Conservation (phyloP, 2,329 filamentous ascomycete genomes). For the Arthrobotrys megalospora region DNA sequence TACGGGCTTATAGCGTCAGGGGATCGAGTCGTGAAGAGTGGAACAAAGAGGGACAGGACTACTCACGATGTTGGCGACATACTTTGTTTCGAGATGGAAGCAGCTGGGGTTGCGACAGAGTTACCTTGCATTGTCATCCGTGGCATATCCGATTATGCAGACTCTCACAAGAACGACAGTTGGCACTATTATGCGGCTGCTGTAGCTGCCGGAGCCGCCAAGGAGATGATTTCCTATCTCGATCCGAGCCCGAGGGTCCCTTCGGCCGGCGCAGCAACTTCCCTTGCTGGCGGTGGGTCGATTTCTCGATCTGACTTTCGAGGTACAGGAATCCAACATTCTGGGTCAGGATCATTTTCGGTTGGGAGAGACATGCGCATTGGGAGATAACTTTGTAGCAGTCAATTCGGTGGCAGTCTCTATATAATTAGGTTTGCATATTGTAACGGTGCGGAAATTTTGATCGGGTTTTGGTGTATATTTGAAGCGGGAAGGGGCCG, state of each 20-base stretch:
- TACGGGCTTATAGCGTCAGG: conserved; percentile 42
- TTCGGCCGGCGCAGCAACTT: not conserved
- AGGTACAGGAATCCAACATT: conserved; percentile 20
- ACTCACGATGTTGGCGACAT: not conserved
- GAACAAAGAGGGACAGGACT: not conserved
- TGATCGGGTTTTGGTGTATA: too few relatives aligned
- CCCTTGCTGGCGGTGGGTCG: not conserved
- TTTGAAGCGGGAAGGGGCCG: too few relatives aligned
- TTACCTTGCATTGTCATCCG: conserved; percentile 35
- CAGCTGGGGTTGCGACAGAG: conserved; percentile 49
- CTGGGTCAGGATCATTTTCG: not conserved
- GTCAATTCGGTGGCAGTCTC: too few relatives aligned
- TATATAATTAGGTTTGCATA: too few relatives aligned
- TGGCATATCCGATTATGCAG: conserved; percentile 63
- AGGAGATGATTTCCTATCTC: conserved; percentile 38
- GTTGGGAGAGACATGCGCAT: too few relatives aligned
- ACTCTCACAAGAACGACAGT: conserved; percentile 63
- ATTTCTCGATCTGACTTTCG: not conserved
- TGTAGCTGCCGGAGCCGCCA: conserved; percentile 25
- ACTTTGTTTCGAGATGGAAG: conserved; percentile 61
- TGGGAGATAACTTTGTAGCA: too few relatives aligned
- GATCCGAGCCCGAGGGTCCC: not conserved
- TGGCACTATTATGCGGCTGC: conserved; percentile 63
- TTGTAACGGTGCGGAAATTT: too few relatives aligned
- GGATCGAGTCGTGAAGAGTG: conserved; percentile 28